These are phyloP conservation scores for Oryza glaberrima DNA, from an alignment of 176 grass and related monocot genomes.

Conservation along the genomic window DNA sequence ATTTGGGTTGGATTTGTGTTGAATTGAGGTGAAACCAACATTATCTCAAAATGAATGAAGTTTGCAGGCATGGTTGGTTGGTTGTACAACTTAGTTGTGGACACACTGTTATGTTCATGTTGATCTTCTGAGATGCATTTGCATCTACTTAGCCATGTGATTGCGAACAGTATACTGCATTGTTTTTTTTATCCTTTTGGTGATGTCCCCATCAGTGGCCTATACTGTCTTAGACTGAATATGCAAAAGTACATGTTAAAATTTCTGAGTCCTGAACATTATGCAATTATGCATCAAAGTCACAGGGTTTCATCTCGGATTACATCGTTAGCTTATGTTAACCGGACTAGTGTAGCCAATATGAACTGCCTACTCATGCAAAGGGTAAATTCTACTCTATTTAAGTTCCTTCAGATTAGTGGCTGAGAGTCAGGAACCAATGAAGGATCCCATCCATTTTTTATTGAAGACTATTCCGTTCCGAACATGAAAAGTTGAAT, in stretches of 20 bases:
- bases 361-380: not conserved
- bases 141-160: not conserved
- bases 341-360: conserved; percentile 2
- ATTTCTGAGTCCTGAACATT: not conserved
- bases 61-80: not conserved
- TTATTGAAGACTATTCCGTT: not conserved
- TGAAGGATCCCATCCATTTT: not conserved
- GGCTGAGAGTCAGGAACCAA: not conserved
- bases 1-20: conserved; percentile 2
- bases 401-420: not conserved
- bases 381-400: not conserved
- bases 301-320: not conserved
- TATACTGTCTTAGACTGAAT: not conserved
- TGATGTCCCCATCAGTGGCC: not conserved
- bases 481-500: not conserved
- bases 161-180: not conserved
- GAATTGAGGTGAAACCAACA: not conserved
- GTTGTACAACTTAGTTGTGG: not conserved
- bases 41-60: conserved; percentile 13
- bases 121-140: not conserved
- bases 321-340: not conserved
- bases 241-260: not conserved
- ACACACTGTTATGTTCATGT: not conserved
- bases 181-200: not conserved
- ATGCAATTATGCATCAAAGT: not conserved